phyloP scores from a whole-genome alignment of 176 grass and related monocot genomes.

The Oryza officinalis region DNA sequence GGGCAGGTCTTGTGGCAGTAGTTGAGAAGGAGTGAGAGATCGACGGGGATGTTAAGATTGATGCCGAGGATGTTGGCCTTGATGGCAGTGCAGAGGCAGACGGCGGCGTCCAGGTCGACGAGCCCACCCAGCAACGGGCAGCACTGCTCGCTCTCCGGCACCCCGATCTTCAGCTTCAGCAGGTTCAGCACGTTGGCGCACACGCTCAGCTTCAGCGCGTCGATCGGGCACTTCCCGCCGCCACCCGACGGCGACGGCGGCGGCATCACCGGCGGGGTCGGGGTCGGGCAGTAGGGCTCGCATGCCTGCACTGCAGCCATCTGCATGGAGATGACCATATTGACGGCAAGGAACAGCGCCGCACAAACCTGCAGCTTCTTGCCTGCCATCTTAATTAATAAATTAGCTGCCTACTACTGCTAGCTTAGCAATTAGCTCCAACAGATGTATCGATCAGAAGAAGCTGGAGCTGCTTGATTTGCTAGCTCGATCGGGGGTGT shows the following conservation, averaged over 20 bases:
- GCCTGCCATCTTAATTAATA: neutral
- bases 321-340: neutral
- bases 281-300: conserved; percentile 1
- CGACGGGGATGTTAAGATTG: conserved; percentile 46
- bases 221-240: neutral
- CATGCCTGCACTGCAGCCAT: neutral
- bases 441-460: too few relatives aligned
- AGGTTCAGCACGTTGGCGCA: conserved; percentile 49
- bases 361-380: neutral
- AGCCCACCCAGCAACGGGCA: conserved; percentile 36
- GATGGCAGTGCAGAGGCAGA: conserved; percentile 61
- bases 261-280: neutral
- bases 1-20: conserved; percentile 62
- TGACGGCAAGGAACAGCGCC: neutral
- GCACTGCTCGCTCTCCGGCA: conserved; percentile 41
- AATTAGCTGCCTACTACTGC: too few relatives aligned
- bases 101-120: conserved; percentile 47
- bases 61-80: conserved; percentile 64
- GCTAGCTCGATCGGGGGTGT: too few relatives aligned
- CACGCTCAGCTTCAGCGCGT: conserved; percentile 27
- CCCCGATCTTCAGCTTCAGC: conserved; percentile 6
- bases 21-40: conserved; percentile 42
- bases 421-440: too few relatives aligned
- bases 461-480: too few relatives aligned
- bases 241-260: neutral